Base-by-base conservation (phyloP, 768 basidiomycete genomes). In the Cytidiella melzeri region DNA sequence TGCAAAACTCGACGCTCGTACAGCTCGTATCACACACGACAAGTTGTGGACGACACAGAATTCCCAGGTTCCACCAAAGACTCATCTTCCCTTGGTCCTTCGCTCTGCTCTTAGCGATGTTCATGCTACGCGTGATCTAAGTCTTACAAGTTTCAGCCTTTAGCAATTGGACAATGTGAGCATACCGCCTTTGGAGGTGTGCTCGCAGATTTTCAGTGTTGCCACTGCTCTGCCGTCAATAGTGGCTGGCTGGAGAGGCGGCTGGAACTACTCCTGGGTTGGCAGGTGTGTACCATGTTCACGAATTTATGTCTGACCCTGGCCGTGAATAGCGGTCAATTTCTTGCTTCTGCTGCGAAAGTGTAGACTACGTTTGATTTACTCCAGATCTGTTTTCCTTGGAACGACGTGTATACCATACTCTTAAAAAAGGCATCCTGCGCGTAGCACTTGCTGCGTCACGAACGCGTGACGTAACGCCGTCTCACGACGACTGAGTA, bases 171-270 rank as follows among this genome's bases (percentile, higher is more conserved):
- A 56, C 55, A 11, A 56, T 56, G 81, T 80, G 49, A 13, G 60
- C 56, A 10, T 25, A 30, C n/a, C 3, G n/a, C 19, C 12, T 11
- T 18, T 18, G 10, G 23, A 36, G 19, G 26, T 51, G 1, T 40
- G 18, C 27, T 20, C 6, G 11, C 28, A 21, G n/a, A 19, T 9
- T 41, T 26, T 23, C 30, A 56, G 55, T 50, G 79, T 87, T 10
- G 79, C 84, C 9, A 87, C 85, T 5, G 85, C 86, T n/a, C 66
- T 88, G 25, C 85, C 86, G 1, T 86, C 83, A 0, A 87, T 89
- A 43, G 81, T 85, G 10, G 63, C 58, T n/a, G 61, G 83, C 20
- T 72, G 88, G 0, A 79, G 82, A 39, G 84, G 80, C 23, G 82
- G 80, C 4, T 72, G 63, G 12, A 69, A 70, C 30, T 87, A 88